Conservation (phyloP, 495 filamentous ascomycete species). For the Aspergillus wentii region DNA sequence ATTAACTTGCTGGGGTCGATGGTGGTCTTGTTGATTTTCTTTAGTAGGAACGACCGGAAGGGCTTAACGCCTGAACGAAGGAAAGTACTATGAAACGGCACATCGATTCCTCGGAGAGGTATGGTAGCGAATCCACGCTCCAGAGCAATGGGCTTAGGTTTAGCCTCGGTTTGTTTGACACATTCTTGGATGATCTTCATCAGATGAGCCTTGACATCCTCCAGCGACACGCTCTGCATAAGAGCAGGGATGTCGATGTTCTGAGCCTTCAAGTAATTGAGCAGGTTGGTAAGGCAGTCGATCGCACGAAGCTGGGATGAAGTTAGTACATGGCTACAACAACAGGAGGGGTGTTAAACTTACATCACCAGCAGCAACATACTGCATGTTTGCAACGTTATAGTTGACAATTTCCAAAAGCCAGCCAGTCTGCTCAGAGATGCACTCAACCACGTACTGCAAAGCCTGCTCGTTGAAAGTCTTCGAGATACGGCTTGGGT, state of each 20-base stretch:
- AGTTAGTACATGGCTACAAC: constrained; percentile 21
- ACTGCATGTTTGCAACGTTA: constrained; percentile 98
- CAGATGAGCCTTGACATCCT: constrained; percentile 76
- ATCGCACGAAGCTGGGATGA: constrained; percentile 68
- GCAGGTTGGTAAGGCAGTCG: constrained; percentile 85
- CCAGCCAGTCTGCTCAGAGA: constrained; percentile 89
- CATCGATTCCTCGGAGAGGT: constrained; percentile 93
- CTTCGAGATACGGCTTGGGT: constrained; percentile 93
- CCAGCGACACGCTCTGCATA: constrained; percentile 76
- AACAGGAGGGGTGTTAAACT: constrained; percentile 11
- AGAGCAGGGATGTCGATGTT: constrained; percentile 94
- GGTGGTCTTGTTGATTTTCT: constrained; percentile 98
- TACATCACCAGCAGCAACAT: constrained; percentile 90
- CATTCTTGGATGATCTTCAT: constrained; percentile 82
- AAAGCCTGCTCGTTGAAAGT: constrained; percentile 96
- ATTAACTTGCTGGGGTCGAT: constrained; percentile 95
- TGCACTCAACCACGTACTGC: constrained; percentile 90
- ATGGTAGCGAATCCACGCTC: constrained; percentile 96
- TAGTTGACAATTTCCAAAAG: constrained; percentile 98
- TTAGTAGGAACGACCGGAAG: constrained; percentile 92
- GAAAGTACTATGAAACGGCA: constrained; percentile 98
- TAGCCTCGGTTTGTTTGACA: constrained; percentile 77
- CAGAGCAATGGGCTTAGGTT: constrained; percentile 81
- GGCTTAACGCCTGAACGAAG: constrained; percentile 96
- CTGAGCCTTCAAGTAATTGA: constrained; percentile 91